Base-by-base conservation (phyloP, 202 grass and related monocot species). In the Zoysia matrella region DNA sequence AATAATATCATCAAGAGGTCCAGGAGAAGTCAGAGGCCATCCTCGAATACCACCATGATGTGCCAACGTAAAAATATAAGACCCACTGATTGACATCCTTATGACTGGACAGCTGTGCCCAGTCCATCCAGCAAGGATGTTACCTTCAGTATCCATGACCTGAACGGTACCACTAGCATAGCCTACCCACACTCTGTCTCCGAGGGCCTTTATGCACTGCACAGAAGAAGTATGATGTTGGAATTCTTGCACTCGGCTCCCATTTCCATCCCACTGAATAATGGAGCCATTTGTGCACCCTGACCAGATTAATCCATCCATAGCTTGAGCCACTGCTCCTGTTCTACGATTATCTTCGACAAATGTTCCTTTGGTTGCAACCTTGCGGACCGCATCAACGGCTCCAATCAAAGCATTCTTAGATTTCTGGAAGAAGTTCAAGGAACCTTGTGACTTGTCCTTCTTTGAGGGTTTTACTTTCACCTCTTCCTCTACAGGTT, bases 1-100 rank as follows among this genome's bases (percentile, higher is more conserved):
- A 70, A 98, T 88, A 71, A 98, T 78, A 67, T 91, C 85, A 73
- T 98, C 96, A 78, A 98, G 74, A 86, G 89, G 87, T 82, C 90
- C 89, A 47, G 96, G 96, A 48, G 92, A 98, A 64, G 86, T 93
- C 50, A 98, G 49, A 15, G 88, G 89, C 96, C 96, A 98, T 60
- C 92, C 95, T 44, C 96, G 87, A 70, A 98, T 93, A 52, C 96
- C 96, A 60, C 92, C 96, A 18, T 98, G 96, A 79, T 98, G 92
- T 8, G 88, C 96, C 16, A 98, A 45, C 4, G 92, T 93, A 60
- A 88, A 98, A 71, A 98, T 74, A 83, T 98, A 90, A 57, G 86
- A 80, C 71, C 87, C 85, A 47, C 89, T 82, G 9, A 95, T 84
- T 6, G 89, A 85, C 91, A 98, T 95, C 75, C 88, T 91, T 73